phyloP scores from a whole-genome alignment of 1,284 basidiomycete genomes.

The Wallemia mellicola region DNA sequence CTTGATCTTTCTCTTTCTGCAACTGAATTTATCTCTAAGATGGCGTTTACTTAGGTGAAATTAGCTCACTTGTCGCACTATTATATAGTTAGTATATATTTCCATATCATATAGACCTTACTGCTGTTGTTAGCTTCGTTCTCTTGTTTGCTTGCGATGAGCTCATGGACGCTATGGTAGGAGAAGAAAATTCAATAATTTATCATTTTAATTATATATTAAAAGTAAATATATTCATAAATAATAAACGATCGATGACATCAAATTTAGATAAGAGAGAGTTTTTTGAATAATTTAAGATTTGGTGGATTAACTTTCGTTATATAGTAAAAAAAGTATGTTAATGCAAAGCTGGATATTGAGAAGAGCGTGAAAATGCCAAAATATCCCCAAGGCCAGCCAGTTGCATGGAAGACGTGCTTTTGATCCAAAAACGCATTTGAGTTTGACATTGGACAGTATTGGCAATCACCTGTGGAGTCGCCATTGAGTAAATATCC shows the following conservation, averaged over 20 bases:
- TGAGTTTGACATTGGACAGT: background rate
- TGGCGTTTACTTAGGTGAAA: background rate
- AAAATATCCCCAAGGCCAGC: background rate
- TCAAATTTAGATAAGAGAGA: background rate
- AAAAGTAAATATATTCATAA: too few species aligned
- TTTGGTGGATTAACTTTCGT: background rate
- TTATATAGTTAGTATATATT: background rate
- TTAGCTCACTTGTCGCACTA: background rate
- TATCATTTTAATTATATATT: too few species aligned
- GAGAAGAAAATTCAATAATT: too few species aligned
- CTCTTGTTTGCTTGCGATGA: too few species aligned
- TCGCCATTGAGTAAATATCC: background rate
- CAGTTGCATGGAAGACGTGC: background rate
- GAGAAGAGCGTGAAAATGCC: background rate
- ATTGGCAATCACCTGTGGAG: background rate
- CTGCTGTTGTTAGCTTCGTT: too few species aligned
- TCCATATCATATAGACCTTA: too few species aligned
- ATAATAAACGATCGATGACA: background rate
- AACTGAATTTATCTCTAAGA: background rate
- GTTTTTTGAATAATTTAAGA: background rate
- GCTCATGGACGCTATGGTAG: too few species aligned
- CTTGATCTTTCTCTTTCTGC: background rate
- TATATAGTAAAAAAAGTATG: background rate
- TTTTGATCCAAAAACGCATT: background rate
- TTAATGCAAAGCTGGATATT: background rate